Conservation (phyloP, 192 early-diverging fungal genomes). For the Chytriomyces sp. region DNA sequence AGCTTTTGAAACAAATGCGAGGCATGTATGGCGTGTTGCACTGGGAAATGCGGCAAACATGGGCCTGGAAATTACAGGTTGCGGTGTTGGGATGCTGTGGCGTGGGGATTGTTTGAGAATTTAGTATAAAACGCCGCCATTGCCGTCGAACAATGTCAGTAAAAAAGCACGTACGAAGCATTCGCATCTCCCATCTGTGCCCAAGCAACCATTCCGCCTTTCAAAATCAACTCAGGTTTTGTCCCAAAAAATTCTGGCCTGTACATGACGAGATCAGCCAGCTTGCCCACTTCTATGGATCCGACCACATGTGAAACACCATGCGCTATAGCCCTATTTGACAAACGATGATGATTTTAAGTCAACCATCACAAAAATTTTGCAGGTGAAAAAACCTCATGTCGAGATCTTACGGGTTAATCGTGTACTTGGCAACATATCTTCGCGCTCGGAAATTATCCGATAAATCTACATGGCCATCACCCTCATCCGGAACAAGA, state of each 20-base stretch:
- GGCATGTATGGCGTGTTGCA: conserved; percentile 62
- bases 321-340: conserved; percentile 77
- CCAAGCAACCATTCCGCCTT: conserved; percentile 86
- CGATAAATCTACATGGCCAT: conserved; percentile 42
- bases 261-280: conserved; percentile 93
- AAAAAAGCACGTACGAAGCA: conserved; percentile 64
- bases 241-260: conserved; percentile 84
- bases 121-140: not conserved
- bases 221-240: conserved; percentile 85
- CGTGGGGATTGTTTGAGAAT: conserved; percentile 65
- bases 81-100: conserved; percentile 83
- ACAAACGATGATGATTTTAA: not conserved
- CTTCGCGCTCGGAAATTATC: conserved; percentile 91
- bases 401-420: conserved; percentile 79
- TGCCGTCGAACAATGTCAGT: not conserved
- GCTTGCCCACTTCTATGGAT: conserved; percentile 90
- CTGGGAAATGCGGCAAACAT: conserved; percentile 81
- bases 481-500: conserved; percentile 28
- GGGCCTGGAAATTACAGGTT: conserved; percentile 83
- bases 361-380: not conserved
- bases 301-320: conserved; percentile 88
- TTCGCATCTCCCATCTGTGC: conserved; percentile 93
- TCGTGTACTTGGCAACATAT: conserved; percentile 97
- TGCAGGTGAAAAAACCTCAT: conserved; percentile 8
- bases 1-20: conserved; percentile 83